A percentile compares a stretch with the other conserved stretches of the same genome.
Conservation (phyloP, 495 filamentous ascomycete species). For the Hypoxylon crocopeplum region DNA sequence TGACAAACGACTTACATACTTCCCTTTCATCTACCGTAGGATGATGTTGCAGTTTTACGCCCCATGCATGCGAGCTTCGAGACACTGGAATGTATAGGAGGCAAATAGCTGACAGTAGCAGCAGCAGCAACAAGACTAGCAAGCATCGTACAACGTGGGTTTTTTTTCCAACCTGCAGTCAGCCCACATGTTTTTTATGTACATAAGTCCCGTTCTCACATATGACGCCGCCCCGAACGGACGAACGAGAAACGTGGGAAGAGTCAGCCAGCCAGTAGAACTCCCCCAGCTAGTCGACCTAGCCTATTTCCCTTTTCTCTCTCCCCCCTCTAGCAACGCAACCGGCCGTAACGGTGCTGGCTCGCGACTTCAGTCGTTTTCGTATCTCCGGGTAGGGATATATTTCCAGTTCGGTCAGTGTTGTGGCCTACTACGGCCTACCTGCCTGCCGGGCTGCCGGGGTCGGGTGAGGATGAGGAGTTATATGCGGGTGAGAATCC, state of each 20-base stretch:
- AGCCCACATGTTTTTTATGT: conserved; percentile 29
- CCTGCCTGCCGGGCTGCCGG: too few relatives aligned
- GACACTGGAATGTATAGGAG: conserved; percentile 4
- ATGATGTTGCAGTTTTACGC: conserved; percentile 13
- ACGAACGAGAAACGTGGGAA: too few relatives aligned
- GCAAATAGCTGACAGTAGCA: conserved; percentile 27
- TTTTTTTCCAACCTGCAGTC: conserved; percentile 23
- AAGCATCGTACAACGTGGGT: conserved; percentile 34
- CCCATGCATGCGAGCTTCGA: conserved; percentile 13
- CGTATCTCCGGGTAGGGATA: conserved; percentile 26
- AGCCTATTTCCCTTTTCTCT: background rate
- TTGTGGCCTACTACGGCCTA: conserved; percentile 1
- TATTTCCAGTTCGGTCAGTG: conserved; percentile 14
- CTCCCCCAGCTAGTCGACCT: too few relatives aligned
- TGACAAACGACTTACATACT: too few relatives aligned
- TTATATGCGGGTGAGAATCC: conserved; percentile 15
- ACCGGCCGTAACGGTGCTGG: too few relatives aligned
- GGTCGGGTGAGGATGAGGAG: background rate
- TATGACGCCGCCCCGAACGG: too few relatives aligned
- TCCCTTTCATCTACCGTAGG: conserved; percentile 22
- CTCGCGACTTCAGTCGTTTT: too few relatives aligned
- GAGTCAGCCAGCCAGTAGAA: too few relatives aligned
- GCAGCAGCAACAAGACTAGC: background rate
- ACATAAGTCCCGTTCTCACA: conserved; percentile 32
- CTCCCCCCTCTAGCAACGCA: too few relatives aligned